A percentile compares a stretch with the other conserved stretches of the same genome.
Conservation (phyloP, 2,329 filamentous ascomycete species). For the Aspergillus sergii region DNA sequence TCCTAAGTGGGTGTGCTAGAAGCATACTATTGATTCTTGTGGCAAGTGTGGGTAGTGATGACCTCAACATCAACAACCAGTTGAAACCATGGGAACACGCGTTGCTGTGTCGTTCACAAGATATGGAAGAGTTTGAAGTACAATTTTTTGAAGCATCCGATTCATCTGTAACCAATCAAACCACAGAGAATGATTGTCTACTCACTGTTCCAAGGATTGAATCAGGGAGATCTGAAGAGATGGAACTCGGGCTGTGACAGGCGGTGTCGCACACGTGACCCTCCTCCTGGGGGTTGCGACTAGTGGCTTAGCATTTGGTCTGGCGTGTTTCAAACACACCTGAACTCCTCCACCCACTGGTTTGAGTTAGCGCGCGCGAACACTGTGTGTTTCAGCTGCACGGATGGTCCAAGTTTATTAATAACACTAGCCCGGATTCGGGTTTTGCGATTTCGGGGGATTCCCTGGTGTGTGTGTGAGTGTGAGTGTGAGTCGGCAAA, state of each 20-base stretch:
- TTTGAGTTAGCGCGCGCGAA: constrained; percentile 20
- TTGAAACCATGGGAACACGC: neutral
- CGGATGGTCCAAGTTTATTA: constrained; percentile 1
- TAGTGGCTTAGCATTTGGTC: constrained; percentile 24
- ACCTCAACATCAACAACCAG: neutral
- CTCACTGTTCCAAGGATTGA: neutral
- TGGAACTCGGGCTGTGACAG: neutral
- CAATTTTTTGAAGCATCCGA: neutral
- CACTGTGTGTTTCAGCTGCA: constrained; percentile 29
- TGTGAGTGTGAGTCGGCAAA: neutral
- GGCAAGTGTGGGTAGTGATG: neutral
- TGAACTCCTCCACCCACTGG: constrained; percentile 16
- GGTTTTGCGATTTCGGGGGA: neutral
- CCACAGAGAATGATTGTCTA: neutral
- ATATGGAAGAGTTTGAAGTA: neutral
- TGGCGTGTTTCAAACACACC: constrained; percentile 34
- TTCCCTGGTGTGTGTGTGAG: neutral
- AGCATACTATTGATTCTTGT: constrained; percentile 3
- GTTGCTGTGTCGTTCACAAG: neutral
- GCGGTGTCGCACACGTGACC: constrained; percentile 7
- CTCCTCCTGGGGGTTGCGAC: constrained; percentile 8
- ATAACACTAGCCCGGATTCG: constrained; percentile 1
- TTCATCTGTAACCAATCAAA: neutral
- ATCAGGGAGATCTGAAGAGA: neutral
- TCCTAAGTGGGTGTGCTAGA: neutral